phyloP scores from a whole-genome alignment of 192 early-diverging fungal species.

The Gamsiella multidivaricata region DNA sequence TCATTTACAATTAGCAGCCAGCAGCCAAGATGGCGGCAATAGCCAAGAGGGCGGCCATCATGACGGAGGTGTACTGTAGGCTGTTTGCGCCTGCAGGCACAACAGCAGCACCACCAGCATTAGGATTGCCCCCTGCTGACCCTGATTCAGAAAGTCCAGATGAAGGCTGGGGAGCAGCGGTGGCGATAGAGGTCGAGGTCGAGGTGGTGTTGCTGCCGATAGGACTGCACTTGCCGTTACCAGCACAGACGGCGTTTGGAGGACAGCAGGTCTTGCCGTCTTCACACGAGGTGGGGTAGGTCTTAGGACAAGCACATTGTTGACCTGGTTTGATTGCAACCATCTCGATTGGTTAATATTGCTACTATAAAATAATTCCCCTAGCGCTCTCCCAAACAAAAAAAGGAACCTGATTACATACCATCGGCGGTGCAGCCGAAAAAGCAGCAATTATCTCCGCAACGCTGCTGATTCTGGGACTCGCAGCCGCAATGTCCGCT shows the following conservation, averaged over 20 bases:
- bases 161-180: background rate
- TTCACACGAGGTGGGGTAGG: background rate
- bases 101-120: background rate
- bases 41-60: background rate
- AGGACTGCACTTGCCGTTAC: background rate
- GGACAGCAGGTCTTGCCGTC: background rate
- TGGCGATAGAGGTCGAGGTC: background rate
- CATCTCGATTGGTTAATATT: background rate
- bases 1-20: too few species aligned
- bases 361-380: background rate
- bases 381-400: background rate
- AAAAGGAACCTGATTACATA: background rate
- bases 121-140: background rate
- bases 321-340: too few species aligned
- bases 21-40: too few species aligned
- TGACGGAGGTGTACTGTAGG: background rate
- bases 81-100: background rate
- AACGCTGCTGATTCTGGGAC: conserved; percentile 1
- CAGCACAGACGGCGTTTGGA: background rate
- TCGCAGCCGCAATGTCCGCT: conserved; percentile 15
- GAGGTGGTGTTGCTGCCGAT: background rate
- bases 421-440: conserved; percentile 8
- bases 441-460: conserved; percentile 14
- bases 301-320: background rate
- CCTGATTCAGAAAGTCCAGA: background rate